Evolutionary conservation across 2,329 filamentous ascomycete genomes (phyloP), one percentile per base, ranked within the genome.

Genomic region (Fusarium albosuccineum): DNA sequence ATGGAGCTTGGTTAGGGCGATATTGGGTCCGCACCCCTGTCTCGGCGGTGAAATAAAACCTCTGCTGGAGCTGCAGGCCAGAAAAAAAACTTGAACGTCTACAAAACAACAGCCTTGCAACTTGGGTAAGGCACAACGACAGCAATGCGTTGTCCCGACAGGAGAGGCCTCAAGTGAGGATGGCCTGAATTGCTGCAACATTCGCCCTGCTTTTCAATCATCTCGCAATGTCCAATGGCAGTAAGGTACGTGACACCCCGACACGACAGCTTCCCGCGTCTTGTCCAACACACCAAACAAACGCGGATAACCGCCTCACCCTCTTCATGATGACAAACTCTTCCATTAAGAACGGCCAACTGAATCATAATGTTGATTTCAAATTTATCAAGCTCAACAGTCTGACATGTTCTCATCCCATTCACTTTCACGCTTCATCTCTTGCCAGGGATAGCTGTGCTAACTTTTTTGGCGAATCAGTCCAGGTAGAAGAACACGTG

Each of bases 341-440:
- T 85, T 78, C 75, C 82, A 81, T 86, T 87, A 88, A 88, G 86
- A 89, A 89, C 86, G 86, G 86, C 86, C 86, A 87, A 86, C 87
- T 85, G 85, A 89, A 87, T 79, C 72, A 74, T 75, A 70, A 83
- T 88, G 86, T 87, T 84, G 86, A 88, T 74, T 73, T 70, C 81
- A 79, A 79, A 83, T 79, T 79, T 81, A 85, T 87, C 86, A 88
- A 88, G 85, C 86, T 88, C 85, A 87, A 87, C 84, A 87, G 84
- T 89, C 85, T 89, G 86, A 88, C 68, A 70, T 60, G 22, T 60
- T 59, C 51, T 36, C 40, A 53, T 40, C 44, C 22, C 46, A 46
- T 29, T 57, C 54, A 61, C 39, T 57, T 22, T 26, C 5, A 26
- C 40, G 17, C 34, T 14, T 34, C 61, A 37, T 8, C 6, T 29